These are phyloP conservation scores for Leucocoprinus birnbaumii DNA, from an alignment of 768 basidiomycete species.

Conservation along the genomic window DNA sequence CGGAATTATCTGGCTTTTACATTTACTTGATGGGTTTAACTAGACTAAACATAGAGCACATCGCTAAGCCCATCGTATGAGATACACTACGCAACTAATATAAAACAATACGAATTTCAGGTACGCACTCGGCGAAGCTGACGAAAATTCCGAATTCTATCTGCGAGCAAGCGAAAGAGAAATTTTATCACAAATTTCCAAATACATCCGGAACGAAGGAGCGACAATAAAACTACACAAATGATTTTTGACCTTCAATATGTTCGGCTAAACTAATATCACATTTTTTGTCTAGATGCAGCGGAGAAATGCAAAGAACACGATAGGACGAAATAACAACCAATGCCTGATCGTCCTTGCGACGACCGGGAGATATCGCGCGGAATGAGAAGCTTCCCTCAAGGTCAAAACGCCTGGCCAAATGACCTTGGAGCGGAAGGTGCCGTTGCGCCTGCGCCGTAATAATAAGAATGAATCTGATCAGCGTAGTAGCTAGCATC, in stretches of 20 bases:
- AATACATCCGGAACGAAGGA: neutral
- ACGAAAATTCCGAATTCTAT: neutral
- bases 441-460: neutral
- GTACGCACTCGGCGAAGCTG: neutral
- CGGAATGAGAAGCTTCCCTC: neutral
- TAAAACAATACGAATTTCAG: neutral
- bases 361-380: too few species aligned
- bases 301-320: neutral
- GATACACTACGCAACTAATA: too few species aligned
- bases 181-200: too few species aligned
- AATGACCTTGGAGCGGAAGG: neutral
- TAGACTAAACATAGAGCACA: neutral
- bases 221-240: neutral
- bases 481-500: slow-evolving; percentile 6
- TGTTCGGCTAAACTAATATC: neutral
- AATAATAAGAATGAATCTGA: slow-evolving; percentile 4
- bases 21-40: neutral
- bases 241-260: neutral
- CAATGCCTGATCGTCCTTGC: neutral
- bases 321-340: neutral
- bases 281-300: neutral
- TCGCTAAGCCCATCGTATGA: neutral
- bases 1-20: too few species aligned
- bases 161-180: too few species aligned
- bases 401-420: neutral